Evolutionary conservation across 2,329 filamentous ascomycete species (phyloP).

Genomic region (Diplodia scrobiculata): DNA sequence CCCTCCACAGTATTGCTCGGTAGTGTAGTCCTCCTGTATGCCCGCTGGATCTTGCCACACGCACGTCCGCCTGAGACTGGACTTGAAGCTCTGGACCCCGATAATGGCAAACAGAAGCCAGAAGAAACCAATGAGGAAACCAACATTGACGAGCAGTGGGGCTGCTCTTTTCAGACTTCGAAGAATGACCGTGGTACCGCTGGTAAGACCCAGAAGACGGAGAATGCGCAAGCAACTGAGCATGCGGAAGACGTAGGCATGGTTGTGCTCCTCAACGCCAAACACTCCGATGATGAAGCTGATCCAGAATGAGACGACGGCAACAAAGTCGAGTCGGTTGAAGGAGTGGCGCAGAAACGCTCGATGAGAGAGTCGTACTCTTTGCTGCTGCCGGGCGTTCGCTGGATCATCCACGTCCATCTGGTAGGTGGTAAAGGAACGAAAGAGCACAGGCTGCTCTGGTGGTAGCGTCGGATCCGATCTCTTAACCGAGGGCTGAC

Average conservation of each 20-base stretch:
- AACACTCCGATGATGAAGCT: slow-evolving; percentile 73
- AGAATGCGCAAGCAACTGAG: slow-evolving; percentile 91
- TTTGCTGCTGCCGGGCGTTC: slow-evolving; percentile 74
- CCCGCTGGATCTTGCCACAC: slow-evolving; percentile 57
- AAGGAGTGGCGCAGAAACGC: slow-evolving; percentile 95
- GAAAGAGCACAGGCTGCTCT: slow-evolving; percentile 66
- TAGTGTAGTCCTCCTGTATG: slow-evolving; percentile 58
- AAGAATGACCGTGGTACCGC: slow-evolving; percentile 90
- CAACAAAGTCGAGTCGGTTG: slow-evolving; percentile 91
- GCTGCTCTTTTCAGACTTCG: slow-evolving; percentile 94
- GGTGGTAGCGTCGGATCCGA: slow-evolving; percentile 43
- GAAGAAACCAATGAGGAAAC: slow-evolving; percentile 93
- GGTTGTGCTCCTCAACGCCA: slow-evolving; percentile 67
- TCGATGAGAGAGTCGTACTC: slow-evolving; percentile 80
- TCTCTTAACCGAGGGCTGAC: slow-evolving; percentile 66
- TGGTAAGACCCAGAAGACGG: slow-evolving; percentile 85
- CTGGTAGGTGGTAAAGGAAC: slow-evolving; percentile 74
- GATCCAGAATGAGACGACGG: slow-evolving; percentile 93
- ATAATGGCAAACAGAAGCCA: slow-evolving; percentile 97
- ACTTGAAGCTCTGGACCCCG: slow-evolving; percentile 87
- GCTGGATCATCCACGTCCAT: slow-evolving; percentile 59
- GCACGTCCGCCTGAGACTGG: slow-evolving; percentile 53
- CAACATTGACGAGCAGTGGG: slow-evolving; percentile 86
- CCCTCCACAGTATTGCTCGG: slow-evolving; percentile 81
- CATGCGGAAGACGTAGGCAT: slow-evolving; percentile 93